Base-by-base conservation (phyloP, 2,329 filamentous ascomycete species). In the Bipolaris gigantea region DNA sequence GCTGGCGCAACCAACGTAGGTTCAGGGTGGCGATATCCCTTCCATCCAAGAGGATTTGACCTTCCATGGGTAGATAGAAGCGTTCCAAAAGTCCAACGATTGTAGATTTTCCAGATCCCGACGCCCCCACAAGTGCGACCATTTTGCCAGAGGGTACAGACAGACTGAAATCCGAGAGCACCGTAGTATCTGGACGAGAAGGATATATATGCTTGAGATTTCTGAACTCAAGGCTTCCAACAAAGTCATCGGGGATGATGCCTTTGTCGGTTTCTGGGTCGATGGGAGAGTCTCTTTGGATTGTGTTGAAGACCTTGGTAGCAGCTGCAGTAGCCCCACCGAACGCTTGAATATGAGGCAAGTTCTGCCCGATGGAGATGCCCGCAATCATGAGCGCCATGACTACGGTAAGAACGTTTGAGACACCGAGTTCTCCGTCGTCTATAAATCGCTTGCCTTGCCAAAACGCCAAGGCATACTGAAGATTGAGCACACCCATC, bases 141-240 rank as follows among this genome's bases (percentile, higher is more conserved):
- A 89, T 92, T 77, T 96, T 96, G 18, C 93, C 92, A 3, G 92
- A 89, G 1, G 92, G 91, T 34, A 97, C 88, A 0, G 82, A 75
- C 1, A 99, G 83, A 52, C 80, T 89, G 52, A 97, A 89, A 60
- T 88, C 86, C 38, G 94, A 80, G 86, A 97, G 93, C 35, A 97
- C 89, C 1, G 86, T 84, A 4, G 96, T 92, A 66, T 97, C 92
- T 0, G 92, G 90, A 11, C 94, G 85, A 5, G 92, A 96, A 4
- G 94, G 94, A 67, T 99, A 97, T 64, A 97, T 93, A 75, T 96
- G 92, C 73, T 90, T 94, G 70, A 97, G 82, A 63, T 90, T 83
- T 62, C 87, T 84, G 40, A 99, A 82, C 61, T 92, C 88, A 53
- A 99, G 88, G 15, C 84, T 85, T 25, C 94, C 94, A 55, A 88